phyloP scores from a whole-genome alignment of 1,139 yeast genomes.

The Suhomyces taliae region DNA sequence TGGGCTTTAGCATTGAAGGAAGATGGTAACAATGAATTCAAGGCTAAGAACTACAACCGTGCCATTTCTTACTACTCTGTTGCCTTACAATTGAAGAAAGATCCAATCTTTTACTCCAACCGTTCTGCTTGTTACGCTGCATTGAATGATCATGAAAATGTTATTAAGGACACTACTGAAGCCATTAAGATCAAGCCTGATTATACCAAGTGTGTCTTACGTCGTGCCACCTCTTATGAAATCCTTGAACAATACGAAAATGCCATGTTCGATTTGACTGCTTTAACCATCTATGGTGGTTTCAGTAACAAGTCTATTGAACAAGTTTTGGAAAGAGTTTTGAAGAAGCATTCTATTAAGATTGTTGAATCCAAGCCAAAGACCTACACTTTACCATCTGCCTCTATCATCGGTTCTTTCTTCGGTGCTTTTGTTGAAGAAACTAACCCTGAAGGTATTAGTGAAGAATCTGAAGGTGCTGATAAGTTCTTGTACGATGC shows the following conservation, averaged over 20 bases:
- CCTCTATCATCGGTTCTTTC: constrained; percentile 82
- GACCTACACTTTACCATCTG: constrained; percentile 67
- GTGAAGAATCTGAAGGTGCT: constrained; percentile 48
- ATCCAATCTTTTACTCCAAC: constrained; percentile 89
- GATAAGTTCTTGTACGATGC: constrained; percentile 71
- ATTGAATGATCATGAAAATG: constrained; percentile 74
- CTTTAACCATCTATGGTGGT: constrained; percentile 73
- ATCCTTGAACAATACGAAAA: constrained; percentile 73
- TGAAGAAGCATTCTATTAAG: constrained; percentile 71
- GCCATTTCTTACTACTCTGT: constrained; percentile 78
- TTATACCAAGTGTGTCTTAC: constrained; percentile 73
- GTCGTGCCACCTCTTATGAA: constrained; percentile 85
- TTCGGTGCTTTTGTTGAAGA: constrained; percentile 68
- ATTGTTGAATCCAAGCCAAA: constrained; percentile 62
- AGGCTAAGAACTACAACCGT: constrained; percentile 61
- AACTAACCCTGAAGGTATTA: constrained; percentile 50
- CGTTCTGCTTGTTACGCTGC: constrained; percentile 95
- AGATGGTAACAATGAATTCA: constrained; percentile 83
- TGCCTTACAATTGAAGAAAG: constrained; percentile 73
- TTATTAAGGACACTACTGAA: constrained; percentile 79
- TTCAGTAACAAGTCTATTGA: constrained; percentile 79
- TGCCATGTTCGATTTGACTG: constrained; percentile 90
- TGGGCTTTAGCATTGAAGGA: constrained; percentile 81
- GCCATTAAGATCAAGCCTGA: constrained; percentile 87
- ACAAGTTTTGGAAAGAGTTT: constrained; percentile 81